phyloP scores from a whole-genome alignment of 2,329 filamentous ascomycete species.

The Coniochaeta pulveracea region DNA sequence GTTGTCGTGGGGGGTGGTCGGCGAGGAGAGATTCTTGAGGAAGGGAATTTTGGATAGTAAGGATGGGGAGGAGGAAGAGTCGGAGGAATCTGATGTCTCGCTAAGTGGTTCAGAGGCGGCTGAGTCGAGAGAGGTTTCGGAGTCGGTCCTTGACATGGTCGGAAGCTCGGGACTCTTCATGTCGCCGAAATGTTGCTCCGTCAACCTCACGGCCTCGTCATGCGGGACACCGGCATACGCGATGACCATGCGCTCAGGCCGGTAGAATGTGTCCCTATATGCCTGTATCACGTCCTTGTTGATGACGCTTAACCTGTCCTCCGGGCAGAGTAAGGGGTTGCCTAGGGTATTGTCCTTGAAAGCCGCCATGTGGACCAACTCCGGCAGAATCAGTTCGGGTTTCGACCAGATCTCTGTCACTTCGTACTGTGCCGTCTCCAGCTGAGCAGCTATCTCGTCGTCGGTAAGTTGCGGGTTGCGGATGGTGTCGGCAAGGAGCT shows the following conservation, averaged over 20 bases:
- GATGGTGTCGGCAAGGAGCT: conserved; percentile 85
- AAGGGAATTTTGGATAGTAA: conserved; percentile 69
- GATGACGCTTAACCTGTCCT: conserved; percentile 69
- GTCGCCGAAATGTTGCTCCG: conserved; percentile 82
- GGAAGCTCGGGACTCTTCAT: conserved; percentile 52
- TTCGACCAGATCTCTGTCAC: conserved; percentile 97
- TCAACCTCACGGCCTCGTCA: conserved; percentile 62
- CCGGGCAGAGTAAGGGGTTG: conserved; percentile 83
- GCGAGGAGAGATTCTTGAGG: conserved; percentile 77
- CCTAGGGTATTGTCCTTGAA: conserved; percentile 95
- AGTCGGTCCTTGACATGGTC: conserved; percentile 40
- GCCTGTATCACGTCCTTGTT: conserved; percentile 60
- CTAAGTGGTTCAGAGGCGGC: conserved; percentile 13
- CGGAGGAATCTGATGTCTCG: conserved; percentile 23
- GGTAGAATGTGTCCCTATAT: conserved; percentile 77
- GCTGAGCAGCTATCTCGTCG: conserved; percentile 74
- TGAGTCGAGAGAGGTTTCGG: conserved; percentile 42
- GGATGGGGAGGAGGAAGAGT: conserved; percentile 41
- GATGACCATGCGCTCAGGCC: conserved; percentile 83
- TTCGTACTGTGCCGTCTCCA: conserved; percentile 89
- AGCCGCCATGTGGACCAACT: conserved; percentile 88
- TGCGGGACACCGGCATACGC: conserved; percentile 92
- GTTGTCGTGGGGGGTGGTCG: conserved; percentile 64
- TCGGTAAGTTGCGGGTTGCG: conserved; percentile 76
- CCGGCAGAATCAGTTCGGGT: conserved; percentile 88